Base-by-base conservation (phyloP, 768 basidiomycete species). In the Rhodotorula sphaerocarpa region DNA sequence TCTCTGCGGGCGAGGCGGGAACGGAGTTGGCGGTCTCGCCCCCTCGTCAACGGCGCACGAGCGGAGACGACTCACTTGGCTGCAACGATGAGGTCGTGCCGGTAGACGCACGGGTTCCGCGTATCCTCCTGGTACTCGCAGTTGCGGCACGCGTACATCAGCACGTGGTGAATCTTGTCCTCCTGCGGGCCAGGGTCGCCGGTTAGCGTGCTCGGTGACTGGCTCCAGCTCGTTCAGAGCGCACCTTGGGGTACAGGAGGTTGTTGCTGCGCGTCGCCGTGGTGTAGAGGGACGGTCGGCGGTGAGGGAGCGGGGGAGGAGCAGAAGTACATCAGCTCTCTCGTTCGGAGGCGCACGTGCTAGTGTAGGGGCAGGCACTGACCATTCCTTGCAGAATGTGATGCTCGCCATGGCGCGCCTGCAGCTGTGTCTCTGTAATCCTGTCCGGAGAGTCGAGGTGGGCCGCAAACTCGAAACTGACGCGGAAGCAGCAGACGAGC, bases 101-200 rank as follows among this genome's bases (percentile, higher is more conserved):
- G 80, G 73, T 95, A 96, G 23, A 97, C 91, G 72, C 88, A 89
- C 70, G 84, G 84, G 75, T 90, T 90, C 25, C 87, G 85, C 30
- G 85, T 84, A 63, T 84, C 82, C 76, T 95, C 90, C 67, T 88
- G 84, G 75, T 87, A 89, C 2, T 79, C 76, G 75, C 92, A 96
- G 72, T 93, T 95, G 53, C 90, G 82, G 74, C 92, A 96, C 3
- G 86, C 86, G 70, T 91, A 92, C 46, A 91, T 82, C 82, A 96
- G 86, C 57, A 86, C 82, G 50, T 86, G 82, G 50, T 90, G 84
- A 65, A 85, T 81, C 59, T 83, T 83, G 76, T 95, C 92, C 46
- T 88, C 91, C 77, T 91, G 85, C 28, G 52, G 9, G 43, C 27
- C n/a, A 25, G 45, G 6, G 33, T 44, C 31, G n/a, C 15, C 18